phyloP scores from a whole-genome alignment of 2,329 filamentous ascomycete genomes.

The Trichoderma brevicompactum region DNA sequence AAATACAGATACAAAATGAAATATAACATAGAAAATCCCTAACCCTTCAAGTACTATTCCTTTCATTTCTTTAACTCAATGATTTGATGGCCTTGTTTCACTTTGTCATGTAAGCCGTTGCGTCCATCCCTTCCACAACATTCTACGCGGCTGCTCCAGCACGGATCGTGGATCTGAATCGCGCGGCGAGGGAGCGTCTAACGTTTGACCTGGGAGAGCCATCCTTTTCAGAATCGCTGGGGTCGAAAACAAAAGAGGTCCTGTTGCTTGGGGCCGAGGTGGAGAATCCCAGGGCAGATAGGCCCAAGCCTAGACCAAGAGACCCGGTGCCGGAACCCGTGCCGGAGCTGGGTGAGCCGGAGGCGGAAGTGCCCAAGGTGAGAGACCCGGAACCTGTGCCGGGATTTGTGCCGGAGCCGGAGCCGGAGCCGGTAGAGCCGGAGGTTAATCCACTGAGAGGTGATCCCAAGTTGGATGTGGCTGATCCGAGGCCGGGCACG shows the following conservation, averaged over 20 bases:
- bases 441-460: not conserved
- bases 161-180: not conserved
- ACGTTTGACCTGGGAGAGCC: not conserved
- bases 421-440: not conserved
- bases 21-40: not conserved
- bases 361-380: not conserved
- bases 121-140: no score
- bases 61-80: not conserved
- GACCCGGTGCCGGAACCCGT: not conserved
- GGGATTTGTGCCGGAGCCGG: no score
- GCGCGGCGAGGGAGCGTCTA: not conserved
- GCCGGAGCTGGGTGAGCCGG: not conserved
- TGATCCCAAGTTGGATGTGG: not conserved
- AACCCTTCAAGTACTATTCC: no score
- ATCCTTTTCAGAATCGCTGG: not conserved
- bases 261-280: not conserved
- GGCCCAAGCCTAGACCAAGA: not conserved
- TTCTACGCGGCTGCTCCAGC: not conserved
- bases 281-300: not conserved
- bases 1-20: not conserved
- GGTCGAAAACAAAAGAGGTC: not conserved
- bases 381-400: no score
- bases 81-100: not conserved
- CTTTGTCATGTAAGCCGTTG: not conserved
- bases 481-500: not conserved